Evolutionary conservation across 2,329 filamentous ascomycete species (phyloP), one percentile per base, ranked within the genome.

Genomic region (Arthrinium phaeospermum): DNA sequence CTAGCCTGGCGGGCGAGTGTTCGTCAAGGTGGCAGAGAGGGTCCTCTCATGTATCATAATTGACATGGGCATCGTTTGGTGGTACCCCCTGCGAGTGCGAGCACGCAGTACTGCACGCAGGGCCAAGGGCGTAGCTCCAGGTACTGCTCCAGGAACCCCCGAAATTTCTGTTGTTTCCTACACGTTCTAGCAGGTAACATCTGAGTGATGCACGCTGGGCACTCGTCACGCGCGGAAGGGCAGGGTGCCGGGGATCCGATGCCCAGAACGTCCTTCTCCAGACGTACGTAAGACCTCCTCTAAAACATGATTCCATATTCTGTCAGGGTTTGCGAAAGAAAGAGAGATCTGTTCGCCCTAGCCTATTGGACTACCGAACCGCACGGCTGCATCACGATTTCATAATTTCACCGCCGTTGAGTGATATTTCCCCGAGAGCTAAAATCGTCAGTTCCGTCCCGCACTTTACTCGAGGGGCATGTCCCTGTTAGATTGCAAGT

Each of bases 1-100:
- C 34, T 64, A 64, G 57, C 34, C 22, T 41, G 8, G 57, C 34
- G 22, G 34, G 34, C n/a, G 34, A 41, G 34, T 41, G 57, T 41
- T 64, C 34, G 30, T 41, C 57, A 37, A n/a, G 34, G 57, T 64
- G 57, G 34, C 13, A 64, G 34, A 64, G 57, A 64, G 57, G 57
- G 57, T 64, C 57, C 24, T n/a, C 12, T n/a, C 34, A 41, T 64
- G 57, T 64, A 64, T 64, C 57, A 64, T 41, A 64, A 37, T 64
- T 34, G 57, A 64, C 57, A 64, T 64, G 57, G 57, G 34, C 57
- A 41, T 64, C 30, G 30, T 61, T 61, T 61, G 53, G 53, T 37
- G 53, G 30, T 8, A 34, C 53, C 30, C 51, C 51, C 24, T 57
- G 53, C 27, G 14, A 57, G 53, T 19, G 8, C 4, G 30, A 16